Base-by-base conservation (phyloP, 306 rosid genomes). In the Carpinus fangiana region DNA sequence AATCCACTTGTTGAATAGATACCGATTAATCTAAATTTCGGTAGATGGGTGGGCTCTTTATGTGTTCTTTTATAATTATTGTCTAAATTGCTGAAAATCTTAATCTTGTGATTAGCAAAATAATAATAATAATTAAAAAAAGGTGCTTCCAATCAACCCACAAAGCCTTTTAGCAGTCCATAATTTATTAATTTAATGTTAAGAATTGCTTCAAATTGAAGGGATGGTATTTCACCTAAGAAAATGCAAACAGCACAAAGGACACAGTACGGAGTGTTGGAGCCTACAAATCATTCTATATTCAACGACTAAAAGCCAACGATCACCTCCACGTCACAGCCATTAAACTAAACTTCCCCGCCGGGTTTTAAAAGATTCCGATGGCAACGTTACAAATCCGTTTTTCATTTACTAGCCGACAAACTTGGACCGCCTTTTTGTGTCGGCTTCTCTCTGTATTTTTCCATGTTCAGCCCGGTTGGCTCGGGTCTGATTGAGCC, bases 361-460 rank as follows among this genome's bases (percentile, higher is more conserved):
- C 76, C 76, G 74, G 73, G 55, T 76, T 89, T 83, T 80, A 46
- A 78, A 12, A 12, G 83, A 81, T 84, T 87, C 65, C 73, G 28
- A 84, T 67, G 74, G 75, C 68, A 82, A 87, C 86, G 91, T 89
- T 85, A 75, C 74, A 45, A 80, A 73, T 82, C 89, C 78, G 86
- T 82, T 89, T 87, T 83, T 84, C 81, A 76, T 79, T 82, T 75
- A 81, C 72, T 80, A 81, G 50, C 28, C 2, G 89, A 89, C 93
- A 88, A 85, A 87, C 53, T 54, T 53, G 80, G 86, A 88, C 90
- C 88, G 91, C 82, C 90, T 84, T 82, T 86, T 78, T 83, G 54
- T 93, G 95, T 89, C 80, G 12, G 59, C 76, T 90, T 79, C 82
- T 84, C 51, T 73, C 28, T 85, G 75, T 80, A 56, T 38, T 78